phyloP scores from a whole-genome alignment of 345 rosid genomes.

The Cardamine chenopodiifolia region DNA sequence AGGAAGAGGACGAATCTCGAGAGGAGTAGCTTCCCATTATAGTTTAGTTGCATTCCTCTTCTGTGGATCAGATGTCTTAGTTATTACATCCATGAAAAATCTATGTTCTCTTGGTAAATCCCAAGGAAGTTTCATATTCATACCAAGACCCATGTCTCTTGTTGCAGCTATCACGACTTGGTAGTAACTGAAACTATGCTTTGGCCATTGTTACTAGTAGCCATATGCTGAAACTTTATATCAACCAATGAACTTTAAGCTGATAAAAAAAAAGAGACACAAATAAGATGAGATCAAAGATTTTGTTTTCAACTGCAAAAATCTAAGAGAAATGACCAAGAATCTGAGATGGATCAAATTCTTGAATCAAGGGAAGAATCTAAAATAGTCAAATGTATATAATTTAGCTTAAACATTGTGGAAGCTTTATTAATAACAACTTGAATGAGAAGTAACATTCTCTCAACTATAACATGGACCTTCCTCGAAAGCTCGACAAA shows the following conservation, averaged over 20 bases:
- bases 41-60: constrained; percentile 70
- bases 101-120: constrained; percentile 60
- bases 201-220: constrained; percentile 13
- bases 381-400: constrained; percentile 15
- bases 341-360: constrained; percentile 1
- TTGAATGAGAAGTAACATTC: constrained; percentile 17
- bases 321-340: constrained; percentile 17
- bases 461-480: neutral
- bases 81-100: constrained; percentile 64
- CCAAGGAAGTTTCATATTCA: constrained; percentile 76
- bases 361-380: neutral
- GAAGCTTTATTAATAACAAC: neutral
- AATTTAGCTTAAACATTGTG: neutral
- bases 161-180: constrained; percentile 87
- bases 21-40: constrained; percentile 80
- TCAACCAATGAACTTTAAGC: neutral
- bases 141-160: constrained; percentile 77
- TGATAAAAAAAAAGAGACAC: neutral
- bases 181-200: constrained; percentile 36
- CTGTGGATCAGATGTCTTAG: constrained; percentile 48
- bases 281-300: neutral
- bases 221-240: constrained; percentile 22
- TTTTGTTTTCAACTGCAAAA: constrained; percentile 1
- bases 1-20: constrained; percentile 59
- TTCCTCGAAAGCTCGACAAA: neutral